Conservation (phyloP, 345 rosid species). For the Aurinia saxatilis region DNA sequence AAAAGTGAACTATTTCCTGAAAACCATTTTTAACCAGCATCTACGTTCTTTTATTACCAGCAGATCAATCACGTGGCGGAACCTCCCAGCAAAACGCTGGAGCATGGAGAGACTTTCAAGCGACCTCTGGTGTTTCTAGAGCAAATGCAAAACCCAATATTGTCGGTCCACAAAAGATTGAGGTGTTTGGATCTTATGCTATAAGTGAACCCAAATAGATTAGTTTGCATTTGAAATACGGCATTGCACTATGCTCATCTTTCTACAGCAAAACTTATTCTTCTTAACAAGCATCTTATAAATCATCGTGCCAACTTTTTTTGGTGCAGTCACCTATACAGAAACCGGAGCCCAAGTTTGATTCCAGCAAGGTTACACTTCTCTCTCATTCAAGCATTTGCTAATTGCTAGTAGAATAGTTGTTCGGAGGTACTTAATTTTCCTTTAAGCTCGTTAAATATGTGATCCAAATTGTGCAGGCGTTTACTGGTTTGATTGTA, state of each 20-base stretch:
- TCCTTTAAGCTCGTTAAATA: background rate
- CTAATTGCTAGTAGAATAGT: background rate
- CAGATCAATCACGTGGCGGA: conserved; percentile 6
- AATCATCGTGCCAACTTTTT: background rate
- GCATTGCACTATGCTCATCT: background rate
- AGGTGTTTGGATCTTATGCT: conserved; percentile 14
- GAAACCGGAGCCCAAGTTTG: conserved; percentile 34
- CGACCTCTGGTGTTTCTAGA: background rate
- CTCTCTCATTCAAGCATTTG: background rate
- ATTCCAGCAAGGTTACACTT: conserved; percentile 40
- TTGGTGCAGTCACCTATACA: conserved; percentile 36
- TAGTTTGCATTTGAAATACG: background rate
- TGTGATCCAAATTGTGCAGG: conserved; percentile 34
- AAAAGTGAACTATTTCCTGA: background rate
- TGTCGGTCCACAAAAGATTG: conserved; percentile 14
- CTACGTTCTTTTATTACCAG: background rate
- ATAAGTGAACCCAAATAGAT: background rate
- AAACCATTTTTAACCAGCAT: background rate
- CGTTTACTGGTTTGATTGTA: conserved; percentile 66
- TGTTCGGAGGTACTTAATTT: background rate
- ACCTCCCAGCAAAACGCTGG: background rate
- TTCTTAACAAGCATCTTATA: conserved; percentile 1
- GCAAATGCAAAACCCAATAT: background rate
- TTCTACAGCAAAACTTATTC: background rate
- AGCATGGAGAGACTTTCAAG: conserved; percentile 17